phyloP scores from a whole-genome alignment of 2,329 filamentous ascomycete genomes.

The Pseudocercospora macadamiae region DNA sequence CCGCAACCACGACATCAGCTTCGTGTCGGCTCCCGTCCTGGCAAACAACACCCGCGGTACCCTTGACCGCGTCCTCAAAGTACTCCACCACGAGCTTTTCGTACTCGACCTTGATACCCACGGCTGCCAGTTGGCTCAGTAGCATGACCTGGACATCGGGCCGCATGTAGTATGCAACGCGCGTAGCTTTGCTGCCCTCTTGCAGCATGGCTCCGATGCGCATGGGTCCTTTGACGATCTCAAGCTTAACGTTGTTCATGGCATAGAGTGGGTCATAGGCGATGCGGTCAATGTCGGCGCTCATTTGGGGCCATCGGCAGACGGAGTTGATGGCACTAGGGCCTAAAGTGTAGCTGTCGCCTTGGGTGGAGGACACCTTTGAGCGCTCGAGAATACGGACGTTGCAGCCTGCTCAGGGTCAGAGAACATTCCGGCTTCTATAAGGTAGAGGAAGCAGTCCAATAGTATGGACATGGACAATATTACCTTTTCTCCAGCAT shows the following conservation, averaged over 20 bases:
- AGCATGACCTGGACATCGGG: slow-evolving; percentile 46
- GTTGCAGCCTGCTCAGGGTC: neutral
- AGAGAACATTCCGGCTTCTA: neutral
- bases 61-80: slow-evolving; percentile 43
- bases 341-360: slow-evolving; percentile 46
- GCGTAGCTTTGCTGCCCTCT: slow-evolving; percentile 1
- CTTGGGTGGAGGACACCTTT: slow-evolving; percentile 10
- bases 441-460: neutral
- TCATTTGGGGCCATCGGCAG: slow-evolving; percentile 58
- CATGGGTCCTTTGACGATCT: slow-evolving; percentile 10
- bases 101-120: slow-evolving; percentile 47
- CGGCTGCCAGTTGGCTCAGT: slow-evolving; percentile 50
- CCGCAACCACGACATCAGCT: slow-evolving; percentile 43
- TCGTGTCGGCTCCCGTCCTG: slow-evolving; percentile 46
- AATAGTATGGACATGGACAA: neutral
- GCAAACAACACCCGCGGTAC: slow-evolving; percentile 31
- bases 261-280: neutral
- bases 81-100: slow-evolving; percentile 48
- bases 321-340: slow-evolving; percentile 55
- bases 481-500: slow-evolving; percentile 24
- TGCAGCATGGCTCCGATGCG: neutral
- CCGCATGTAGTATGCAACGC: slow-evolving; percentile 10
- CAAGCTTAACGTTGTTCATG: slow-evolving; percentile 1
- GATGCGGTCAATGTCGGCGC: slow-evolving; percentile 26
- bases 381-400: slow-evolving; percentile 11